Evolutionary conservation across 2,329 filamentous ascomycete species (phyloP).

Genomic region (Aspergillus sp.): DNA sequence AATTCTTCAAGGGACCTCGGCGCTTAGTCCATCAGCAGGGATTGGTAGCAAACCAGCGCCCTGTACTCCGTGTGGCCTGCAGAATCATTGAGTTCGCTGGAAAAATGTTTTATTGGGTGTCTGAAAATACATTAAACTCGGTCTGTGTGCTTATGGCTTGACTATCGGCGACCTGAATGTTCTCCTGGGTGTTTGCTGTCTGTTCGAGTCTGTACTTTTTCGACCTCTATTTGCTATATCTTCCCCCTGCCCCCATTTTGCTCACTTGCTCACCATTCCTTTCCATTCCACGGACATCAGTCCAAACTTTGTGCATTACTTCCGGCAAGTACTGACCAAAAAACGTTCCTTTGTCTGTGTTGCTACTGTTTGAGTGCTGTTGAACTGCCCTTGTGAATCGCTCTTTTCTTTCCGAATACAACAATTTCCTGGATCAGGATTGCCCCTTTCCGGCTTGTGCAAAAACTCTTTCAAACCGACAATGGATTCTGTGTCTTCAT

Average conservation of each 20-base stretch:
- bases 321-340: constrained; percentile 10
- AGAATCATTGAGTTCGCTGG: neutral
- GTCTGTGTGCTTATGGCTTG: neutral
- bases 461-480: neutral
- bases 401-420: no score
- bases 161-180: neutral
- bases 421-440: no score
- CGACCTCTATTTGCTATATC: neutral
- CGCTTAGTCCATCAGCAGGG: neutral
- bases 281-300: neutral
- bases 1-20: neutral
- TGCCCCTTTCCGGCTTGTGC: no score
- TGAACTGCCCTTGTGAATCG: neutral
- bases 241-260: neutral
- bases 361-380: neutral
- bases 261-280: neutral
- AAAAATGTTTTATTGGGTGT: neutral
- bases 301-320: constrained; percentile 5
- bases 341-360: neutral
- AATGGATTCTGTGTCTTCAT: constrained; percentile 27
- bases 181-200: neutral
- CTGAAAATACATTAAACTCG: neutral
- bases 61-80: neutral
- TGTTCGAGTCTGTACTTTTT: neutral
- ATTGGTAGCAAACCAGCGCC: neutral